Evolutionary conservation across 805 yeast species (phyloP).

Genomic region (Cyberlindnera xylosilytica): DNA sequence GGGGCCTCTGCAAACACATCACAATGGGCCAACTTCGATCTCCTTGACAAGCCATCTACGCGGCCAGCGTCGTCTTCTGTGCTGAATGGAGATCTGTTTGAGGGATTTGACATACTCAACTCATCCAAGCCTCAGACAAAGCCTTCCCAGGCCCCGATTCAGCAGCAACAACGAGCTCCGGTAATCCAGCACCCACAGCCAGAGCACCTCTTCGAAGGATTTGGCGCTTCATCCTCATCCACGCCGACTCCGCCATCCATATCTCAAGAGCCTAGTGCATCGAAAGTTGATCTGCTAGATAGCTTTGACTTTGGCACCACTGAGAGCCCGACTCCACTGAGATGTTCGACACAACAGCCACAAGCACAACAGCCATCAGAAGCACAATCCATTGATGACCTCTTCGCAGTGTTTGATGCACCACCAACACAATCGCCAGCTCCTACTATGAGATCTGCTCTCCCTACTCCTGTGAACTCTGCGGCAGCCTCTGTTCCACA

Average conservation of each 20-base stretch:
- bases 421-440: conserved; percentile 16
- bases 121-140: not conserved
- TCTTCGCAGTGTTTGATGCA: conserved; percentile 31
- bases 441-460: too few relatives aligned
- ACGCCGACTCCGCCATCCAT: conserved; percentile 2
- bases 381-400: conserved; percentile 26
- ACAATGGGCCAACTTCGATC: conserved; percentile 37
- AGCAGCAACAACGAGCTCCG: not conserved
- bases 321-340: not conserved
- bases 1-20: not conserved
- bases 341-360: conserved; percentile 1
- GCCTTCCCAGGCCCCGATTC: not conserved
- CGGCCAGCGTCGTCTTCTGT: conserved; percentile 2
- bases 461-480: conserved; percentile 25
- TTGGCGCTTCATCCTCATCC: conserved; percentile 4
- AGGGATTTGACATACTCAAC: conserved; percentile 22
- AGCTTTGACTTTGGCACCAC: conserved; percentile 14
- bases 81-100: conserved; percentile 17
- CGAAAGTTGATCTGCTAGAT: conserved; percentile 16
- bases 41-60: conserved; percentile 24
- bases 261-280: not conserved
- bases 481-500: conserved; percentile 4
- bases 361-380: conserved; percentile 1
- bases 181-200: conserved; percentile 3
- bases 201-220: conserved; percentile 24